Base-by-base conservation (phyloP, 148 eudicot species). In the Cornus controversa region DNA sequence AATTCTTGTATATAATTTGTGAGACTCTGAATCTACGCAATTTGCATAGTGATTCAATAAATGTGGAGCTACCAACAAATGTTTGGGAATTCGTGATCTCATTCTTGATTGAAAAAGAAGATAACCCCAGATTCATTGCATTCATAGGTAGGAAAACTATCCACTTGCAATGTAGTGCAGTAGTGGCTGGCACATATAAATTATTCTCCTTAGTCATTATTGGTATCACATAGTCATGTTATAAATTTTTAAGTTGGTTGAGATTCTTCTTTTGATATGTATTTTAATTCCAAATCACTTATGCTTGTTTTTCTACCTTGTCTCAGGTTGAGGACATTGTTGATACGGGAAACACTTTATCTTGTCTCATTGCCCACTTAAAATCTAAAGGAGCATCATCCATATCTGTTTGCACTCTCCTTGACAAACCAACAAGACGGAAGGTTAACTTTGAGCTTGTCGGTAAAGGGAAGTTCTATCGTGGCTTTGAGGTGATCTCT, bases 261-360 rank as follows among this genome's bases (percentile, higher is more conserved):
- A 20, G 68, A 50, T 65, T 42, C 45, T 65, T 54, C 67, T 13
- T 71, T 50, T 24, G 50, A 5, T 14, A 23, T 53, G 11, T 16
- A 62, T 31, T 40, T 54, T 14, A 57, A 14, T 26, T 42, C 36
- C 2, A 9, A 68, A 45, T 45, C 29, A 28, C 27, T 45, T 79
- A 15, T 76, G 3, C 27, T 57, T 8, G 11, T 20, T 73, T 8
- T 53, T 34, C 8, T 60, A 14, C 34, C 42, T 40, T 67, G 63
- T 70, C 47, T 80, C 82, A 92, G 98, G 97, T 94, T 82, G 98
- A 94, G 81, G 98, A 94, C 82, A 94, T 94, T 78, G 97, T 94
- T 8, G 98, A 94, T 84, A 92, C 97, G 13, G 98, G 98, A 28
- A 81, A 81, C 80, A 94, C 98, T 68, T 27, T 92, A 76, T 81